phyloP scores from a whole-genome alignment of 2,329 filamentous ascomycete genomes.

The Paramyrothecium roridum region DNA sequence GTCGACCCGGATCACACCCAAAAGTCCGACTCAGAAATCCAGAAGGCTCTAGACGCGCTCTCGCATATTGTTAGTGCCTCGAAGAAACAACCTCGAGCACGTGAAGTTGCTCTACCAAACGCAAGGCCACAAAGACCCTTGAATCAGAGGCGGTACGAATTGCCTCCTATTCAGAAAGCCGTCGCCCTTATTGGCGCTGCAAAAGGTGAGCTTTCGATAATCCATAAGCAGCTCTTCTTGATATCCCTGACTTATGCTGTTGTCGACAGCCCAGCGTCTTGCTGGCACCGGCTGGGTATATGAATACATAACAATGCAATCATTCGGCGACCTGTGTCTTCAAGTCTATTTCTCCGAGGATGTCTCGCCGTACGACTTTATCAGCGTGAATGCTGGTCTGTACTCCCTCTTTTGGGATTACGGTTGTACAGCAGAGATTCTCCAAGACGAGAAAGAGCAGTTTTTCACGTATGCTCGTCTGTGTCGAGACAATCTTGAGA shows the following conservation, averaged over 20 bases:
- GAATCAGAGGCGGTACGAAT: too few species aligned
- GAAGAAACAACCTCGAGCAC: too few species aligned
- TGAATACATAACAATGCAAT: constrained; percentile 22
- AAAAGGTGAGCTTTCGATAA: too few species aligned
- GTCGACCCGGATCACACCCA: constrained; percentile 23
- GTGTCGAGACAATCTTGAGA: constrained; percentile 26
- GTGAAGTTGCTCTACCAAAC: too few species aligned
- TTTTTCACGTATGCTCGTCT: constrained; percentile 15
- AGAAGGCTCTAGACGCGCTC: constrained; percentile 30
- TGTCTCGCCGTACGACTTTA: constrained; percentile 26
- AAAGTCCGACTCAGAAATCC: constrained; percentile 25
- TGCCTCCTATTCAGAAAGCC: too few species aligned
- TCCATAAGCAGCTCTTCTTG: too few species aligned
- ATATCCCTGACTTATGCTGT: too few species aligned
- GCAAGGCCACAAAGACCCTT: too few species aligned
- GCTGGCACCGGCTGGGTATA: constrained; percentile 22
- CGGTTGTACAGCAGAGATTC: neutral
- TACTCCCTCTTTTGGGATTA: constrained; percentile 24
- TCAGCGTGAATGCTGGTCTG: constrained; percentile 28
- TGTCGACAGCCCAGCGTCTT: constrained; percentile 15
- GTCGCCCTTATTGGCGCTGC: too few species aligned
- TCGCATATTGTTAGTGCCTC: too few species aligned
- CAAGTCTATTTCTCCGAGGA: constrained; percentile 28
- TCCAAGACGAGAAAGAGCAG: constrained; percentile 16
- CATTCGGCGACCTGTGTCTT: constrained; percentile 27